phyloP scores from a whole-genome alignment of 352 stramenopile species.

The Elongisporangium senticosum region DNA sequence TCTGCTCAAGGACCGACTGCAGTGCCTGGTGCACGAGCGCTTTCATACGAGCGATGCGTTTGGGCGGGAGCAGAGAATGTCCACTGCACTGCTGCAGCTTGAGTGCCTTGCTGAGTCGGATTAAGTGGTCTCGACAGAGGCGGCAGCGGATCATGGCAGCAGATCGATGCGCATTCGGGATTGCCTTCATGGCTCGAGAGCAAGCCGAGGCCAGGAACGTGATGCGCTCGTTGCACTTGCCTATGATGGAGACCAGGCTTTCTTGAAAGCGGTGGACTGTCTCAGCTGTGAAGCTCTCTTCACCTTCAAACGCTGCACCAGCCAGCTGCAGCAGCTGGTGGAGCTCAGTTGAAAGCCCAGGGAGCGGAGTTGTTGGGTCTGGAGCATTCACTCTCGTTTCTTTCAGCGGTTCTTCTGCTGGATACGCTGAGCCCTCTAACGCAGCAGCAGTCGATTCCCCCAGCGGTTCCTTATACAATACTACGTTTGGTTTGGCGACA shows the following conservation, averaged over 20 bases:
- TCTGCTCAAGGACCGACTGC: conserved; percentile 18
- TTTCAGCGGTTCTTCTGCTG: background rate
- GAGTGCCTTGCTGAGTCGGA: conserved; percentile 34
- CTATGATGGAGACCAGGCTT: conserved; percentile 18
- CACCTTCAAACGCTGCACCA: conserved; percentile 3
- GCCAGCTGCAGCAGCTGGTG: conserved; percentile 10
- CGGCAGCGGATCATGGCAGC: conserved; percentile 28
- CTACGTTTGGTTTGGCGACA: background rate
- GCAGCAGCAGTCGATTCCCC: too few relatives aligned
- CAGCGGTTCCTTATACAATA: background rate
- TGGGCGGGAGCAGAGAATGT: background rate
- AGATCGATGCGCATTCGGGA: conserved; percentile 14
- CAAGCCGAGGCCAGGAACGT: conserved; percentile 14
- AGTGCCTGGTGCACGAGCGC: conserved; percentile 16
- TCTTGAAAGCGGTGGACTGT: conserved; percentile 6
- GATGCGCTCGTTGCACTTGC: conserved; percentile 31
- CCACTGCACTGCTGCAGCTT: conserved; percentile 11
- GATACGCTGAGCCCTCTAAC: background rate
- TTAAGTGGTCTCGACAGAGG: conserved; percentile 35
- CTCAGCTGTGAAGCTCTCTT: conserved; percentile 1
- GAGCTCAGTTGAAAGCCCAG: conserved; percentile 16
- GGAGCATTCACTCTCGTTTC: background rate
- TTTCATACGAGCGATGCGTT: conserved; percentile 7
- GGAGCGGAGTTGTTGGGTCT: conserved; percentile 4
- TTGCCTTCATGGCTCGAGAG: conserved; percentile 5